Evolutionary conservation across 805 yeast species (phyloP).

Genomic region (Saturnispora saitoi): DNA sequence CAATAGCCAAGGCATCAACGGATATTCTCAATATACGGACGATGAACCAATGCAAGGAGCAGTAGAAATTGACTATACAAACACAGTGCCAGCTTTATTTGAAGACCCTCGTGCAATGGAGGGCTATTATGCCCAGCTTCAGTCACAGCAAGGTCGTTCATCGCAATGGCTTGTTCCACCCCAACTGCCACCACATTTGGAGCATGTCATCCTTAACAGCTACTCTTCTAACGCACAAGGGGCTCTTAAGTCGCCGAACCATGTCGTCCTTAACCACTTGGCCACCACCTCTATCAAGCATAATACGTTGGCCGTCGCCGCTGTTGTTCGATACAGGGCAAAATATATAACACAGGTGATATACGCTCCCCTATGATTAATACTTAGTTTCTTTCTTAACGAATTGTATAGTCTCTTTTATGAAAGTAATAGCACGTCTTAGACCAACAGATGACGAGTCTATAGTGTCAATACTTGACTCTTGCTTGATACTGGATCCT

Average conservation of each 20-base stretch:
- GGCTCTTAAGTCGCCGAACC: constrained; percentile 88
- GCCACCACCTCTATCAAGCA: constrained; percentile 95
- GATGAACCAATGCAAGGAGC: constrained; percentile 8
- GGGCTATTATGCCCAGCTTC: constrained; percentile 70
- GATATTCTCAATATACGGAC: constrained; percentile 69
- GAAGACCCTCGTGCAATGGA: constrained; percentile 85
- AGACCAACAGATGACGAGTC: constrained; percentile 3
- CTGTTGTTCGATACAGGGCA: constrained; percentile 78
- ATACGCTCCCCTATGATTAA: constrained; percentile 71
- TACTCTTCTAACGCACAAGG: constrained; percentile 58
- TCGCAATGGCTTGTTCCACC: constrained; percentile 75
- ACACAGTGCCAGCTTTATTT: constrained; percentile 71
- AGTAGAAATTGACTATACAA: neutral
- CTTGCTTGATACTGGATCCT: constrained; percentile 4
- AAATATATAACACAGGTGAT: constrained; percentile 87
- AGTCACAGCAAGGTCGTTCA: constrained; percentile 23
- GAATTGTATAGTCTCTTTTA: neutral
- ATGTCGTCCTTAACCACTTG: constrained; percentile 85
- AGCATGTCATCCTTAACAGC: constrained; percentile 82
- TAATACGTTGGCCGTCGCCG: constrained; percentile 87
- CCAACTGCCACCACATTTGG: constrained; percentile 92
- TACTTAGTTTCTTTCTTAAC: neutral
- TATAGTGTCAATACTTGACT: constrained; percentile 11
- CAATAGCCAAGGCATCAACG: constrained; percentile 78
- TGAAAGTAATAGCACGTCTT: constrained; percentile 2